Conservation (phyloP, 495 filamentous ascomycete species). For the Daldinia loculata region DNA sequence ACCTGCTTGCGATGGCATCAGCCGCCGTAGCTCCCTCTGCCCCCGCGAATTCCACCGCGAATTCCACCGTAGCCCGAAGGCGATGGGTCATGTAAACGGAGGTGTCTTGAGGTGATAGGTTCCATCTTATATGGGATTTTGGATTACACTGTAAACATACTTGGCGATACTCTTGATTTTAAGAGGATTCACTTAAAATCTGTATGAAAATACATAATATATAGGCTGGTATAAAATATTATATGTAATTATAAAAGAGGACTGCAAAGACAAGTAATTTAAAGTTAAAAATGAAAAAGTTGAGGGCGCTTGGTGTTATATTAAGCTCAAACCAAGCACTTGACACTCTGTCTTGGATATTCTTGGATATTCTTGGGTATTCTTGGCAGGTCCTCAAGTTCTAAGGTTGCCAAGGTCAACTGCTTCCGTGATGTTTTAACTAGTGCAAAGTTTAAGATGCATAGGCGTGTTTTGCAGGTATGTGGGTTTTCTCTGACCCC, state of each 20-base stretch:
- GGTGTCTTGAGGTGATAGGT: not conserved
- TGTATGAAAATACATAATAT: not conserved
- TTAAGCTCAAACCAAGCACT: slow-evolving; percentile 33
- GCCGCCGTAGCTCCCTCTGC: not conserved
- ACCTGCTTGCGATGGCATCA: slow-evolving; percentile 56
- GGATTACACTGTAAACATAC: not conserved
- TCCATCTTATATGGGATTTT: too few relatives aligned
- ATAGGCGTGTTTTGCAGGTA: not conserved
- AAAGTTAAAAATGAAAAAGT: not conserved
- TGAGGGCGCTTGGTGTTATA: slow-evolving; percentile 13
- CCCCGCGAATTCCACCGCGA: slow-evolving; percentile 4
- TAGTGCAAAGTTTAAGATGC: not conserved
- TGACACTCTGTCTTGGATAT: slow-evolving; percentile 5
- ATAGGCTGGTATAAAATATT: slow-evolving; percentile 9
- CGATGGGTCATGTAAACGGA: not conserved
- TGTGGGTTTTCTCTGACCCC: not conserved
- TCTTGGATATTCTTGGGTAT: slow-evolving; percentile 9
- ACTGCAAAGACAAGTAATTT: not conserved
- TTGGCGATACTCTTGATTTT: not conserved
- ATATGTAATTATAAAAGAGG: not conserved
- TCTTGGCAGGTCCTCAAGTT: slow-evolving; percentile 19
- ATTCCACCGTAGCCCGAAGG: slow-evolving; percentile 14
- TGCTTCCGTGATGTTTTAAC: not conserved
- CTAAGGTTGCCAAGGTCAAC: not conserved
- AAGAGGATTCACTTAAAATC: not conserved